Conservation (phyloP, 2,329 filamentous ascomycete species). For the Trichoderma afroharzianum region DNA sequence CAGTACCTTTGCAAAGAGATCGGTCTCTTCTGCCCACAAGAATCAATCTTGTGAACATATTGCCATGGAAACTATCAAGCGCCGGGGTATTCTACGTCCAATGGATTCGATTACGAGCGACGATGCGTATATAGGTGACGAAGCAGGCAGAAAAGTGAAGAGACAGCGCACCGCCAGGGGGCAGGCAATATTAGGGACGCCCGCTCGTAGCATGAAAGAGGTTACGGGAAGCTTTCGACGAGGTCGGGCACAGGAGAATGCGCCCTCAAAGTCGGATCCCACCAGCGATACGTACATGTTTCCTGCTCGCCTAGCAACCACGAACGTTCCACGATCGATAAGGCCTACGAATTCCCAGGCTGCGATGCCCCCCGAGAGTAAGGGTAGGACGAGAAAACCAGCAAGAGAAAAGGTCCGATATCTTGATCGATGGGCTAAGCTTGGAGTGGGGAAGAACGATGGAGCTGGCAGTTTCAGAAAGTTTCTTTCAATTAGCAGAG, state of each 20-base stretch:
- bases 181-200: background rate
- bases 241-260: background rate
- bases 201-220: background rate
- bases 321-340: background rate
- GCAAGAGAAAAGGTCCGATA: conserved; percentile 8
- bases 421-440: background rate
- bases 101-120: background rate
- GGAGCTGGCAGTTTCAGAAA: conserved; percentile 2
- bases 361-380: background rate
- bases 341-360: background rate
- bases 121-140: background rate
- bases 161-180: conserved; percentile 8
- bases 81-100: conserved; percentile 1
- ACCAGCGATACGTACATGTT: background rate
- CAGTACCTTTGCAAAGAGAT: conserved; percentile 70
- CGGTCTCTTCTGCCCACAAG: conserved; percentile 48
- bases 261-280: background rate
- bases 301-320: background rate
- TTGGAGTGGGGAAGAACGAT: background rate
- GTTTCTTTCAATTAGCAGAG: conserved; percentile 15
- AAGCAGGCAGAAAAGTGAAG: conserved; percentile 6
- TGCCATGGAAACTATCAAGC: background rate
- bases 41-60: conserved; percentile 12
- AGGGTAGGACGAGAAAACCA: background rate
- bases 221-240: background rate